phyloP scores from a whole-genome alignment of 371 early-diverging fungal genomes.

The Mortierella sp. region DNA sequence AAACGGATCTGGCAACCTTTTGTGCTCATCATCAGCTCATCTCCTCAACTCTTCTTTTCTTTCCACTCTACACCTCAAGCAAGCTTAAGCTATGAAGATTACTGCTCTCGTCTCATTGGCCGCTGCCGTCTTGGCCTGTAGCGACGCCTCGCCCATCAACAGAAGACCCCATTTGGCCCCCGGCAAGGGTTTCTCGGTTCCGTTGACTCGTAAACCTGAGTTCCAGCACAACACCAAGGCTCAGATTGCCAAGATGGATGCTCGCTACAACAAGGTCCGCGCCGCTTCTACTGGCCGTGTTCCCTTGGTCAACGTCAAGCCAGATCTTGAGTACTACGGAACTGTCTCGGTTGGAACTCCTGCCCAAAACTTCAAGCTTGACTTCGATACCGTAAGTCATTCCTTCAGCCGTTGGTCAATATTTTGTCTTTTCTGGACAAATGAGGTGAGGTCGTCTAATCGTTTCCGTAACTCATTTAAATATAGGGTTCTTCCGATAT shows the following conservation, averaged over 20 bases:
- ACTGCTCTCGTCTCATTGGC: conserved; percentile 34
- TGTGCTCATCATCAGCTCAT: conserved; percentile 2
- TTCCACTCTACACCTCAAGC: background rate
- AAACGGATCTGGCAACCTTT: background rate
- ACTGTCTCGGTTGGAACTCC: conserved; percentile 72
- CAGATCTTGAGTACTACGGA: conserved; percentile 61
- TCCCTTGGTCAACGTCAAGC: conserved; percentile 9
- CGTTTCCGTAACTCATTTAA: background rate
- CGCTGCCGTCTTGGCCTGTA: conserved; percentile 32
- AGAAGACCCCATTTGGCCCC: conserved; percentile 9
- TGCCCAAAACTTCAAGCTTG: conserved; percentile 66
- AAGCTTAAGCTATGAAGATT: conserved; percentile 22
- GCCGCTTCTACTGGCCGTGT: conserved; percentile 17
- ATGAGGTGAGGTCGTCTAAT: no score
- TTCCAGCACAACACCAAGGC: conserved; percentile 38
- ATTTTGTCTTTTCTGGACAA: no score
- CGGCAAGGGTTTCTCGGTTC: conserved; percentile 4
- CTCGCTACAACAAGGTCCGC: conserved; percentile 25
- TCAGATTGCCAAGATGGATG: conserved; percentile 38
- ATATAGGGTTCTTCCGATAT: conserved; percentile 48
- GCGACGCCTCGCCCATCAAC: conserved; percentile 28
- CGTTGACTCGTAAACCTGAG: conserved; percentile 34
- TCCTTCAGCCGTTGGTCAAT: background rate
- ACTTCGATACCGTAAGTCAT: conserved; percentile 16
- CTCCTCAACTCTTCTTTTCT: background rate